Evolutionary conservation across 352 stramenopile genomes (phyloP), one percentile per base, ranked within the genome.

Genomic region (Aphanomyces invadans): DNA sequence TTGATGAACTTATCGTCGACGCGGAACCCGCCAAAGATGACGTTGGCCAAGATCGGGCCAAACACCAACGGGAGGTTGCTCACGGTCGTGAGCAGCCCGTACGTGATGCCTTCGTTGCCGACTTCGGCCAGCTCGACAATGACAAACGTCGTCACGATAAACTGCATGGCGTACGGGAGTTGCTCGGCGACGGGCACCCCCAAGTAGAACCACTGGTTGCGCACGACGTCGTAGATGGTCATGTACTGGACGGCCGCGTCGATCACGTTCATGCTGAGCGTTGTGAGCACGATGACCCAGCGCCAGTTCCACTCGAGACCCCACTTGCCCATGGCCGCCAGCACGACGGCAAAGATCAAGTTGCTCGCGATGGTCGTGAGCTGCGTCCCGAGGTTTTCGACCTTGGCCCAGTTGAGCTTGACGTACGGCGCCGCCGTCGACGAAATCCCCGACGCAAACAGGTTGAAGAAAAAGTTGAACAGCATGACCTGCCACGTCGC

Each of bases 261-360:
- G 5, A 85, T 80, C 26, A 83, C 68, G 4, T 76, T 68, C 4
- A 80, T 79, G 12, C 70, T 55, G 45, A 78, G 62, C 11, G 78
- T 71, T 0, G 75, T 71, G 4, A 72, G 42, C 26, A 74, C 68
- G 17, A 85, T 75, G 21, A 82, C 71, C 2, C 72, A 71, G 21
- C 73, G 70, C 84, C 82, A 93, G 36, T 74, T 79, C 36, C 71
- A 67, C 28, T 80, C 73, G 11, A 89, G 71, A 36, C 87, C 56
- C 45, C 81, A 88, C 10, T 72, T 48, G 70, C 79, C 80, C n/a
- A 80, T 86, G 2, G 75, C 32, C 7, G 60, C 60, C 21, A 67
- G 32, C 28, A 51, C 60, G 17, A 49, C 42, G n/a, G 60, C 60
- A 11, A 87, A 76, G 53, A 93, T 77, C 3, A 80, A 77, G 3